These are phyloP conservation scores for Pythium sukuiense DNA, from an alignment of 352 stramenopile species.

Conservation along the genomic window DNA sequence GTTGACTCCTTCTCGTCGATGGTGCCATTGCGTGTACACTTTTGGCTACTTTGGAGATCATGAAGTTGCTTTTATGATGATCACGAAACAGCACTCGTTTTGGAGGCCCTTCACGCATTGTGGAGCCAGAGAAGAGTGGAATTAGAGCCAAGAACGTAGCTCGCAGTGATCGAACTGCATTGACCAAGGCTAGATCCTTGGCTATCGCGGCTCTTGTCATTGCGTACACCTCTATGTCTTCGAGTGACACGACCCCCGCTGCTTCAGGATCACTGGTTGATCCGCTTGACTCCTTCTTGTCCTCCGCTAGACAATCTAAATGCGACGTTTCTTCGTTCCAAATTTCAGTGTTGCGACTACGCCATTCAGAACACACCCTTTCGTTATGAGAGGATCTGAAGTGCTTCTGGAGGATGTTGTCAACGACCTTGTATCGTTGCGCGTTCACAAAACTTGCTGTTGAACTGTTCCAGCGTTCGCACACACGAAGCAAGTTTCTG, in stretches of 20 bases:
- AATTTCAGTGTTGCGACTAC: constrained; percentile 17
- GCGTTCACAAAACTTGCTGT: constrained; percentile 2
- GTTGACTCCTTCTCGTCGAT: too few species aligned
- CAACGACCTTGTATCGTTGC: constrained; percentile 7
- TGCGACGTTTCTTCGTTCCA: constrained; percentile 24
- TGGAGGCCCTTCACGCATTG: too few species aligned
- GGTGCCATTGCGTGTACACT: not conserved
- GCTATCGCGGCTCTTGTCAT: not conserved
- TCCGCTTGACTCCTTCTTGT: too few species aligned
- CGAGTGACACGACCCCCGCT: not conserved
- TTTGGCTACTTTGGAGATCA: not conserved
- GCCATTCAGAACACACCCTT: constrained; percentile 19
- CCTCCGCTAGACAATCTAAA: too few species aligned
- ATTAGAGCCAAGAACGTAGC: not conserved
- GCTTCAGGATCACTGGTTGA: not conserved
- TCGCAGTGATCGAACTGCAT: not conserved
- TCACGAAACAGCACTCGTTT: not conserved
- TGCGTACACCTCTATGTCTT: not conserved
- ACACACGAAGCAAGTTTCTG: not conserved
- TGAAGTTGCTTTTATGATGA: not conserved
- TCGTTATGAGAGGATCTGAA: constrained; percentile 16
- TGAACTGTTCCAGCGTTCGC: not conserved
- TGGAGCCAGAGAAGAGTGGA: too few species aligned
- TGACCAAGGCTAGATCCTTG: not conserved
- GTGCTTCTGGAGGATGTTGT: constrained; percentile 23